A percentile compares a stretch with the other conserved stretches of the same genome.
These are phyloP conservation scores for Russula vinacea DNA, from an alignment of 768 basidiomycete genomes.

Conservation along the genomic window DNA sequence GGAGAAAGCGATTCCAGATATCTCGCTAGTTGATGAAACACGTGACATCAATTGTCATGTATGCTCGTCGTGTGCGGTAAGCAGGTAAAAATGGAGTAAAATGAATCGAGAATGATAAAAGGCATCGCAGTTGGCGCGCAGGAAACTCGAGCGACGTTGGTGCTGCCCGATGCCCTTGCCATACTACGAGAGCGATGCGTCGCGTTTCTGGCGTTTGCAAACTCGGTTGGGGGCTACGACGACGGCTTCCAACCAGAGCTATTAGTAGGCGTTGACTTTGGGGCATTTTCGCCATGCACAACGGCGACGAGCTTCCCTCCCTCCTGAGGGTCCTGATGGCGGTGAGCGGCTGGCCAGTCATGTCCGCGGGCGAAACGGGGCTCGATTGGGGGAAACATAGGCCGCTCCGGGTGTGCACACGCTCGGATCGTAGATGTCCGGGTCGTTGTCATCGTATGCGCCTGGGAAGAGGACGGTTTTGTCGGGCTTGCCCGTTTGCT, in stretches of 20 bases:
- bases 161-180: too few relatives aligned
- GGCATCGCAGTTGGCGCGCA: background rate
- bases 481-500: conserved; percentile 47
- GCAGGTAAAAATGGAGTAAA: background rate
- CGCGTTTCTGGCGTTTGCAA: too few relatives aligned
- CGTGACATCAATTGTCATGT: background rate
- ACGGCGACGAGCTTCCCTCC: background rate
- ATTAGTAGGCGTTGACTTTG: conserved; percentile 5
- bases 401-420: conserved; percentile 29
- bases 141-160: too few relatives aligned
- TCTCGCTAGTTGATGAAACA: background rate
- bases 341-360: too few relatives aligned
- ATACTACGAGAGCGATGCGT: too few relatives aligned
- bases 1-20: background rate
- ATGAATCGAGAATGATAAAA: background rate
- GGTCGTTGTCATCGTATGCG: conserved; percentile 65
- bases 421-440: conserved; percentile 60
- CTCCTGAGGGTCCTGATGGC: too few relatives aligned
- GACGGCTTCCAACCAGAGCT: conserved; percentile 1
- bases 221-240: too few relatives aligned
- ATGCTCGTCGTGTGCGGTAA: background rate
- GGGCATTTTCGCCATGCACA: background rate
- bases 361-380: conserved; percentile 22
- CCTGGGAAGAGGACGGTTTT: conserved; percentile 69
- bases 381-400: conserved; percentile 28